Evolutionary conservation across 2,329 filamentous ascomycete species (phyloP).

Genomic region (Coniochaeta prunicola): DNA sequence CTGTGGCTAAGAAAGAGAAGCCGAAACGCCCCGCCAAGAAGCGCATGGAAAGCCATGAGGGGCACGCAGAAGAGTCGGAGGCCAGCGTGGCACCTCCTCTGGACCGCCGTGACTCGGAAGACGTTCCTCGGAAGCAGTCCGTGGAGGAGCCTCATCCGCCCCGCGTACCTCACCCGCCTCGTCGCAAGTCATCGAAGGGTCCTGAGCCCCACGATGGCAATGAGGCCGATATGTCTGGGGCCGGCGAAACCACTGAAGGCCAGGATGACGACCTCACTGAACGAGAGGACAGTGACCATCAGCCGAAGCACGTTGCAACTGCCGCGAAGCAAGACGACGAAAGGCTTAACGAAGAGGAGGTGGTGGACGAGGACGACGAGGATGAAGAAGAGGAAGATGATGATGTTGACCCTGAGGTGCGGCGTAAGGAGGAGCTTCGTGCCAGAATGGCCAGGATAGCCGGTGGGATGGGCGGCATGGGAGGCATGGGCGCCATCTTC

Average conservation of each 20-base stretch:
- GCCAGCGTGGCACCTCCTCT: slow-evolving; percentile 25
- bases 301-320: slow-evolving; percentile 26
- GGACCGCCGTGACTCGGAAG: slow-evolving; percentile 41
- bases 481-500: slow-evolving; percentile 8
- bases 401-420: slow-evolving; percentile 80
- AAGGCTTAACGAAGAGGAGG: slow-evolving; percentile 24
- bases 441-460: slow-evolving; percentile 99
- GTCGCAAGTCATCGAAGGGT: slow-evolving; percentile 45
- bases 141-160: slow-evolving; percentile 36
- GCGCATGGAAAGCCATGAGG: slow-evolving; percentile 41
- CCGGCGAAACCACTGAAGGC: slow-evolving; percentile 56
- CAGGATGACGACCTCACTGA: slow-evolving; percentile 55
- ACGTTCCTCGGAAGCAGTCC: slow-evolving; percentile 38
- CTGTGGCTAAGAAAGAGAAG: slow-evolving; percentile 77
- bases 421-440: slow-evolving; percentile 78
- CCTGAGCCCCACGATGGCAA: slow-evolving; percentile 50
- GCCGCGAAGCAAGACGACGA: slow-evolving; percentile 33
- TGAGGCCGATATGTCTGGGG: slow-evolving; percentile 58
- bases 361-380: slow-evolving; percentile 45
- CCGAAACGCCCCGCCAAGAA: slow-evolving; percentile 70
- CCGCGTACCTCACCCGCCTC: slow-evolving; percentile 33
- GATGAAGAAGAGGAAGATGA: slow-evolving; percentile 73
- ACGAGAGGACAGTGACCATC: slow-evolving; percentile 68
- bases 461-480: slow-evolving; percentile 89
- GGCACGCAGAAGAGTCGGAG: slow-evolving; percentile 24